Evolutionary conservation across 805 yeast species (phyloP).

Genomic region (Danielozyma ontarioensis): DNA sequence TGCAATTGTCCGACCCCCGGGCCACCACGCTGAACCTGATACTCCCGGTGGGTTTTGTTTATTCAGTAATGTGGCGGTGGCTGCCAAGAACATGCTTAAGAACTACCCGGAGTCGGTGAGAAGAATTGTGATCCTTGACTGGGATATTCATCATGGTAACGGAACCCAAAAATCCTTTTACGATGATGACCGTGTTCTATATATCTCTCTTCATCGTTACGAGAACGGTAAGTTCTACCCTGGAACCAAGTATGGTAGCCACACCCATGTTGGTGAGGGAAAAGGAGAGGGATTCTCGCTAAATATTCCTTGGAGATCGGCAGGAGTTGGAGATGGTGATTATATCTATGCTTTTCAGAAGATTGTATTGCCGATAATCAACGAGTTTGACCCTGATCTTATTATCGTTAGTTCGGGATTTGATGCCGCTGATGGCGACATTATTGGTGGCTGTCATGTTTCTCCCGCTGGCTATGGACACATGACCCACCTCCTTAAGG

Average conservation of each 20-base stretch:
- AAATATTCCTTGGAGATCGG: constrained; percentile 89
- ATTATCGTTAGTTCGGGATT: constrained; percentile 93
- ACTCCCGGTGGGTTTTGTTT: constrained; percentile 96
- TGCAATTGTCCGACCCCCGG: constrained; percentile 97
- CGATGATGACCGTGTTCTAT: constrained; percentile 84
- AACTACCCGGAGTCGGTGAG: constrained; percentile 86
- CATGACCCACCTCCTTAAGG: constrained; percentile 88
- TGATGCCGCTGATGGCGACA: constrained; percentile 98
- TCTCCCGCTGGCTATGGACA: constrained; percentile 95
- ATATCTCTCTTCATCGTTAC: constrained; percentile 87
- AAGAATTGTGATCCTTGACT: constrained; percentile 78
- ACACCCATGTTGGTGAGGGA: constrained; percentile 79
- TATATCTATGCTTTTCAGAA: constrained; percentile 86
- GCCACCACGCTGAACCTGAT: constrained; percentile 98
- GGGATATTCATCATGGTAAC: constrained; percentile 99
- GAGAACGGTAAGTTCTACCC: constrained; percentile 93
- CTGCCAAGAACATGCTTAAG: constrained; percentile 79
- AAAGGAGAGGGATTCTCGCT: constrained; percentile 82
- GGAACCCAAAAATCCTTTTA: constrained; percentile 94
- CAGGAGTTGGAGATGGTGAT: constrained; percentile 94
- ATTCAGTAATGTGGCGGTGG: constrained; percentile 95
- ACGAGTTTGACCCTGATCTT: constrained; percentile 88
- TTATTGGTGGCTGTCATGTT: constrained; percentile 93
- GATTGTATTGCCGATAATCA: constrained; percentile 80
- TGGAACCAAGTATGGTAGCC: constrained; percentile 82